Percentiles rank a stretch among this genome's conserved stretches.
phyloP scores from a whole-genome alignment of 441 rosid species.

The Populus hybrid region DNA sequence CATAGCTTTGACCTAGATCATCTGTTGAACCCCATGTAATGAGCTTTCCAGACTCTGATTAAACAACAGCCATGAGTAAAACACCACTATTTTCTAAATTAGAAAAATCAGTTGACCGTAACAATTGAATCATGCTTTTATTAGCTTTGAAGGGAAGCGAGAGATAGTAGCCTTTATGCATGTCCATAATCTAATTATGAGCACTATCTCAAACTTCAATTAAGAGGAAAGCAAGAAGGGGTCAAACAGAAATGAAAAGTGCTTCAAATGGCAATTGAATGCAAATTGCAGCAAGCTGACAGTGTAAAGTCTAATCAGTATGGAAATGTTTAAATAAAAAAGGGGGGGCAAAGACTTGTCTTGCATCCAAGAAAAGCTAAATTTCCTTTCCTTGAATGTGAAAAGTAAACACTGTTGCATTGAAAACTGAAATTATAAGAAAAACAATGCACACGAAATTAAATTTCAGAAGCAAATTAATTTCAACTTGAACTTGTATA shows the following conservation, averaged over 20 bases:
- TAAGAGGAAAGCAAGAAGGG: conserved; percentile 5
- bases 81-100: not conserved
- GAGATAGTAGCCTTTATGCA: not conserved
- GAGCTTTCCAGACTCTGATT: conserved; percentile 86
- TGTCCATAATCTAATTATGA: not conserved
- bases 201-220: not conserved
- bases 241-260: not conserved
- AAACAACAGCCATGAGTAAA: conserved; percentile 19
- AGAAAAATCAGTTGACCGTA: not conserved
- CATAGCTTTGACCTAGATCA: conserved; percentile 96
- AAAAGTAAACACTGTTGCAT: not conserved
- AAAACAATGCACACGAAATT: not conserved
- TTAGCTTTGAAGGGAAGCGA: not conserved
- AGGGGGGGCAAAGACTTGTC: not conserved
- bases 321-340: not conserved
- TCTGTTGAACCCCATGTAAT: conserved; percentile 99
- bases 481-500: not conserved
- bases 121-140: not conserved
- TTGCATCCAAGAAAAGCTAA: not conserved
- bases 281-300: not conserved
- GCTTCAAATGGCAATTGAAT: not conserved
- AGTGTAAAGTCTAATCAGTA: not conserved
- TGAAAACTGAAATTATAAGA: not conserved
- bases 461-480: not conserved
- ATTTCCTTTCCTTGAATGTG: not conserved